Percentiles rank a stretch among this genome's conserved stretches.
Evolutionary conservation across 2,329 filamentous ascomycete species (phyloP).

Genomic region (Massarina eburnea): DNA sequence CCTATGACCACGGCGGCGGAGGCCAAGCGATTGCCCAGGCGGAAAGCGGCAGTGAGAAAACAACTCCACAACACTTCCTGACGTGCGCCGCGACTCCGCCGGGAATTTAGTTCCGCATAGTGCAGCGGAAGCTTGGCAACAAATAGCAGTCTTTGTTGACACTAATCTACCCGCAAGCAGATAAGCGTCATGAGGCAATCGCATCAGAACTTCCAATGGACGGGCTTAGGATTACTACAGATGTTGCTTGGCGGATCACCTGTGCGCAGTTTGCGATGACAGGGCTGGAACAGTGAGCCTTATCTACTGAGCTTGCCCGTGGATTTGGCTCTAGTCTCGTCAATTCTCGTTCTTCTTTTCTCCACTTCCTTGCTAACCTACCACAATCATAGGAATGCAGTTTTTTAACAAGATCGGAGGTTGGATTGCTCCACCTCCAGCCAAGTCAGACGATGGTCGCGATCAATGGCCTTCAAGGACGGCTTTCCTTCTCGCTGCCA

Average conservation of each 20-base stretch:
- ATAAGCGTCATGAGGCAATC: constrained; percentile 1
- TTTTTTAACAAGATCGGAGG: constrained; percentile 3
- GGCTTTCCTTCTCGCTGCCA: constrained; percentile 16
- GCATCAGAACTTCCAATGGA: not conserved
- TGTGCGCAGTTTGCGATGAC: not conserved
- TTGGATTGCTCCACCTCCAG: constrained; percentile 4
- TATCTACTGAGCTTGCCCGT: not conserved
- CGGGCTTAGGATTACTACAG: not conserved
- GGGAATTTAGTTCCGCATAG: constrained; percentile 15
- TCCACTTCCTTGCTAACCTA: not conserved
- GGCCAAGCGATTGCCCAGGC: constrained; percentile 30
- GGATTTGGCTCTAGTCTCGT: not conserved
- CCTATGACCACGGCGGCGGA: constrained; percentile 14
- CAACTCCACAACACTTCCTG: constrained; percentile 9
- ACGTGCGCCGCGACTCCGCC: constrained; percentile 31
- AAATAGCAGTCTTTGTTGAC: constrained; percentile 5
- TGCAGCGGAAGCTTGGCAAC: constrained; percentile 28
- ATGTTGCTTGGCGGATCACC: not conserved
- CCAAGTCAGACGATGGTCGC: constrained; percentile 17
- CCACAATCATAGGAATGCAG: not conserved
- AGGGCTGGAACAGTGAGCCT: not conserved
- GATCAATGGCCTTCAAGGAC: constrained; percentile 18
- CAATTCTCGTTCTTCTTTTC: not conserved
- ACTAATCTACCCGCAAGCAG: not conserved
- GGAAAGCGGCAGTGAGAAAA: constrained; percentile 23